Evolutionary conservation across 768 basidiomycete genomes (phyloP).

Genomic region (Mycena rosella): DNA sequence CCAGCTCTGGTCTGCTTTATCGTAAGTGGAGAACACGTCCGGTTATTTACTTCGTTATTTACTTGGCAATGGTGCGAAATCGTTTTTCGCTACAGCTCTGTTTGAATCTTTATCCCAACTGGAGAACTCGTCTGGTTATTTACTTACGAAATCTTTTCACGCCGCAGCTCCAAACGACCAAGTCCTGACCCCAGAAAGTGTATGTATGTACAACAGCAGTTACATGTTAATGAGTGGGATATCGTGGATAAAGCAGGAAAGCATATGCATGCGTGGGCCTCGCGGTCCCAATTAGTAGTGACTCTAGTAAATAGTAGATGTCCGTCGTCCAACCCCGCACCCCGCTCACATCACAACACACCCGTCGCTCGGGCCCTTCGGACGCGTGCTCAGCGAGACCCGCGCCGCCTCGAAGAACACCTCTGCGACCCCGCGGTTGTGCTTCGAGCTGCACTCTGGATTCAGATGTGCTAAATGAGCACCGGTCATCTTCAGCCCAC

Average conservation of each 20-base stretch:
- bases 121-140: no score
- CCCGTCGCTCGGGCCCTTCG: conserved; percentile 71
- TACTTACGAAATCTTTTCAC: no score
- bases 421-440: conserved; percentile 94
- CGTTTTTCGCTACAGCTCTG: no score
- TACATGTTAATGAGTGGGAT: conserved; percentile 30
- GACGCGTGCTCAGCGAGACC: conserved; percentile 80
- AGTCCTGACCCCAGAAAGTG: conserved; percentile 1
- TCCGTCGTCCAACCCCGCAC: not conserved
- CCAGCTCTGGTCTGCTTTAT: no score
- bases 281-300: conserved; percentile 25
- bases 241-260: conserved; percentile 19
- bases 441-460: conserved; percentile 96
- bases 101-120: no score
- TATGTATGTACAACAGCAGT: conserved; percentile 33
- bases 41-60: no score
- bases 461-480: conserved; percentile 14
- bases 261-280: conserved; percentile 22
- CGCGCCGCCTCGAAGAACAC: conserved; percentile 94
- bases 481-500: not conserved
- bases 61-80: no score
- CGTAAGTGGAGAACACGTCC: no score
- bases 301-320: conserved; percentile 27
- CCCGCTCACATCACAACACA: conserved; percentile 71
- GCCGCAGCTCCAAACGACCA: not conserved